Evolutionary conservation across 306 rosid species (phyloP).

Genomic region (Ammopiptanthus mongolicus): DNA sequence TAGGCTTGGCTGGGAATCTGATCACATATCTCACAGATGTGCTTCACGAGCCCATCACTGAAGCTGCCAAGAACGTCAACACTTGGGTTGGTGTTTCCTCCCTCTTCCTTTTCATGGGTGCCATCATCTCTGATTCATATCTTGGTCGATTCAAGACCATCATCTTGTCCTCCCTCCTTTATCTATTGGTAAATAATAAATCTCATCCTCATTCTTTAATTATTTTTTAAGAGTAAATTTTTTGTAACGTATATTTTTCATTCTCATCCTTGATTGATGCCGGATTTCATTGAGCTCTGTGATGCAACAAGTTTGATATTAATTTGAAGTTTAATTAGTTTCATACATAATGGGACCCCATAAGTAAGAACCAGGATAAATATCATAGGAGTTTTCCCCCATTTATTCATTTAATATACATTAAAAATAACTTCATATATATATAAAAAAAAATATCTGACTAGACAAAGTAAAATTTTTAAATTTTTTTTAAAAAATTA

Average conservation of each 20-base stretch:
- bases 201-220: neutral
- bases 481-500: too few species aligned
- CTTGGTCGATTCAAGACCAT: slow-evolving; percentile 45
- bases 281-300: neutral
- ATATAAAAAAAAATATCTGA: too few species aligned
- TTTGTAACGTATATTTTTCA: too few species aligned
- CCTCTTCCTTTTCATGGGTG: slow-evolving; percentile 39
- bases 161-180: slow-evolving; percentile 26
- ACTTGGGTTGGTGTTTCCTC: slow-evolving; percentile 42
- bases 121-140: slow-evolving; percentile 39
- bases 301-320: neutral
- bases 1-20: slow-evolving; percentile 28
- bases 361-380: too few species aligned
- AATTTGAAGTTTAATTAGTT: too few species aligned
- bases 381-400: too few species aligned
- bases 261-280: too few species aligned
- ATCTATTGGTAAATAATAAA: slow-evolving; percentile 17
- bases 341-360: too few species aligned
- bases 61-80: slow-evolving; percentile 37
- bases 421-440: too few species aligned
- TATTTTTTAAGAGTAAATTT: neutral
- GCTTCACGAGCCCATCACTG: slow-evolving; percentile 14
- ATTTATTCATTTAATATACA: too few species aligned
- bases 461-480: too few species aligned
- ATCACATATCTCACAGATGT: slow-evolving; percentile 28